Percentiles rank a stretch among this genome's conserved stretches.
These are phyloP conservation scores for Fusarium algeriense DNA, from an alignment of 2,329 filamentous ascomycete species.

Conservation along the genomic window DNA sequence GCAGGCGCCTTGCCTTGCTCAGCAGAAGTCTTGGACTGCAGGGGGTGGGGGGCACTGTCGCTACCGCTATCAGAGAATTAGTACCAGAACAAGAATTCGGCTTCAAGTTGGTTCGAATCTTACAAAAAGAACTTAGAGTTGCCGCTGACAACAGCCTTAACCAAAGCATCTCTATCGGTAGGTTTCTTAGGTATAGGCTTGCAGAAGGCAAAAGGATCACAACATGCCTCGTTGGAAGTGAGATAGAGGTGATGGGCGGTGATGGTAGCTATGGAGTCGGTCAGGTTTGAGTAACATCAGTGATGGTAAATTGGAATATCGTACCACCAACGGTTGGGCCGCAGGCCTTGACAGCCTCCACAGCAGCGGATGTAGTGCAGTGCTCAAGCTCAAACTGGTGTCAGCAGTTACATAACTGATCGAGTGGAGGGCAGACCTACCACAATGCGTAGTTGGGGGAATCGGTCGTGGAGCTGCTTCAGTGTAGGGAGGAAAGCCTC, in stretches of 20 bases:
- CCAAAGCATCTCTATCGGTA: conserved; percentile 77
- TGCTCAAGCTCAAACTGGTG: conserved; percentile 72
- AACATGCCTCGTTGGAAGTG: conserved; percentile 76
- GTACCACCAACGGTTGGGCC: conserved; percentile 78
- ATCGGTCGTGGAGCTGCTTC: conserved; percentile 76
- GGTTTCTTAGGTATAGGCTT: conserved; percentile 83
- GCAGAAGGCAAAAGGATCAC: conserved; percentile 74
- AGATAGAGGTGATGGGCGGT: conserved; percentile 89
- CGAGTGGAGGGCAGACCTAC: conserved; percentile 31
- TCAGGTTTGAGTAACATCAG: conserved; percentile 1
- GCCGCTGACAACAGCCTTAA: conserved; percentile 72
- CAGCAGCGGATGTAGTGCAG: conserved; percentile 85
- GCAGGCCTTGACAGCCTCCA: conserved; percentile 81
- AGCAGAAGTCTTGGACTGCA: conserved; percentile 65
- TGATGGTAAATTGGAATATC: conserved; percentile 5
- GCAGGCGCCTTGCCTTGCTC: conserved; percentile 70
- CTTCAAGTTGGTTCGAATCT: conserved; percentile 24
- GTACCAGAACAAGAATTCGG: background rate
- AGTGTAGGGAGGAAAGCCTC: conserved; percentile 83
- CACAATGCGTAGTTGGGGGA: conserved; percentile 78
- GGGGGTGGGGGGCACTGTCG: conserved; percentile 74
- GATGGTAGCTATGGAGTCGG: conserved; percentile 71
- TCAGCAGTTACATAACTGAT: background rate
- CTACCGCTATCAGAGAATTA: conserved; percentile 57
- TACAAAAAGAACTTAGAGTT: conserved; percentile 80